phyloP scores from a whole-genome alignment of 345 rosid species.

The Populus nigra region DNA sequence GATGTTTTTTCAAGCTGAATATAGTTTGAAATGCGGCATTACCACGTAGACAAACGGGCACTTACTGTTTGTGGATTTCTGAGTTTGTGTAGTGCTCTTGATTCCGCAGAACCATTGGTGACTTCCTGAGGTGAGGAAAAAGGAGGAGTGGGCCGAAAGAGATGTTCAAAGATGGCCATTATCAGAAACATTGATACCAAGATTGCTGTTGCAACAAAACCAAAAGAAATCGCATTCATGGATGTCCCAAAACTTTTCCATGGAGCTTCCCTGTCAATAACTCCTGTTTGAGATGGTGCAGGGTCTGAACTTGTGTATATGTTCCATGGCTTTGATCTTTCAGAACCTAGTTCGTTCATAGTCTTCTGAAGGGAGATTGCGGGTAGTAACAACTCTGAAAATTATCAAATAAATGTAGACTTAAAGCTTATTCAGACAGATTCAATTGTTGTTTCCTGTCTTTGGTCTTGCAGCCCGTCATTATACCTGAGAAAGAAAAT shows the following conservation, averaged over 20 bases:
- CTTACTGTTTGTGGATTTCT: constrained; percentile 46
- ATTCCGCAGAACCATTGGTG: constrained; percentile 19
- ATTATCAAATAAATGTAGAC: neutral
- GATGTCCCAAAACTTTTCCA: constrained; percentile 69
- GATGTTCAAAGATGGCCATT: constrained; percentile 93
- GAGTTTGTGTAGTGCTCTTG: constrained; percentile 36
- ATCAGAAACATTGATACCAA: constrained; percentile 84
- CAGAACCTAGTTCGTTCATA: constrained; percentile 53
- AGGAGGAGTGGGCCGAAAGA: constrained; percentile 61
- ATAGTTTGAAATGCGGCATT: too few relatives aligned
- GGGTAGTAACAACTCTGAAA: neutral
- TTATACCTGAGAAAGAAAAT: neutral
- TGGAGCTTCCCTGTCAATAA: constrained; percentile 39
- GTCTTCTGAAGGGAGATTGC: neutral
- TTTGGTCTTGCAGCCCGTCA: neutral
- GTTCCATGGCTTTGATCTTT: constrained; percentile 56
- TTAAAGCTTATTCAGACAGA: neutral
- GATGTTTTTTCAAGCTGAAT: too few relatives aligned
- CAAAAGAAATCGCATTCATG: constrained; percentile 78
- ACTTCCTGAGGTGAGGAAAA: constrained; percentile 51
- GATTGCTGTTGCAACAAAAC: constrained; percentile 93
- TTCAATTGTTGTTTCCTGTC: neutral
- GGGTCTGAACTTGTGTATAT: constrained; percentile 47
- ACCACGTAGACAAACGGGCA: neutral
- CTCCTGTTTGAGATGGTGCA: constrained; percentile 30